phyloP scores from a whole-genome alignment of 2,329 filamentous ascomycete genomes.

The Knoxdaviesia capensis region DNA sequence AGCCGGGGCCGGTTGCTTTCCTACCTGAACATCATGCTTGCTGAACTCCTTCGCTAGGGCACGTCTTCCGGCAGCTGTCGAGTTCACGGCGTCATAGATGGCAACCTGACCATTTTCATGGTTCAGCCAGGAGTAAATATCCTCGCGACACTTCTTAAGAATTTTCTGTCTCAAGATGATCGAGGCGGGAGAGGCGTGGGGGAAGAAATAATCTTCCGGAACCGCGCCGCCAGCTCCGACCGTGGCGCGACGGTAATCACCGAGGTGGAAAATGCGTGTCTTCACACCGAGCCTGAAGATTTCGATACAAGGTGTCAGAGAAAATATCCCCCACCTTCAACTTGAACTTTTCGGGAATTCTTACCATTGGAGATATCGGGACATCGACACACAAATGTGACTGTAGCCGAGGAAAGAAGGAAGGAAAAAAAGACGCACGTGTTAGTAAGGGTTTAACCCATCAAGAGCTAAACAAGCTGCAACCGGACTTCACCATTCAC shows the following conservation, averaged over 20 bases:
- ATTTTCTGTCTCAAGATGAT: slow-evolving; percentile 95
- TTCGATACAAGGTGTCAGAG: too few relatives aligned
- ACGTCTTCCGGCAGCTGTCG: slow-evolving; percentile 59
- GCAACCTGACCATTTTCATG: slow-evolving; percentile 96
- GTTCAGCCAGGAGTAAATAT: slow-evolving; percentile 91
- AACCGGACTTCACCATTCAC: slow-evolving; percentile 11
- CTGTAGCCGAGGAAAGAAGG: slow-evolving; percentile 17
- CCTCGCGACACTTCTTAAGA: slow-evolving; percentile 87
- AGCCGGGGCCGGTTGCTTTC: slow-evolving; percentile 2
- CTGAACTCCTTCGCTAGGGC: slow-evolving; percentile 87
- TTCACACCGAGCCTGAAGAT: slow-evolving; percentile 69
- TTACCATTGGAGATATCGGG: slow-evolving; percentile 79
- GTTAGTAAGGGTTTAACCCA: too few relatives aligned
- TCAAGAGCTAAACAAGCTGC: not conserved
- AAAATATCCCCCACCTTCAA: too few relatives aligned
- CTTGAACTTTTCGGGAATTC: slow-evolving; percentile 7
- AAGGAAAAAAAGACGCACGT: not conserved
- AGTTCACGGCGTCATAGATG: slow-evolving; percentile 96
- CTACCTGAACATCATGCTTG: slow-evolving; percentile 85
- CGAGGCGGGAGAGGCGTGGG: slow-evolving; percentile 78
- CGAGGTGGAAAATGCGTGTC: slow-evolving; percentile 91
- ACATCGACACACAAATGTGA: slow-evolving; percentile 88
- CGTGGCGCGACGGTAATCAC: slow-evolving; percentile 86
- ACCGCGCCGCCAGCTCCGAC: slow-evolving; percentile 68
- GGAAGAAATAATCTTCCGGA: slow-evolving; percentile 94